phyloP scores from a whole-genome alignment of 192 early-diverging fungal genomes.

The Entophlyctis luteolus region DNA sequence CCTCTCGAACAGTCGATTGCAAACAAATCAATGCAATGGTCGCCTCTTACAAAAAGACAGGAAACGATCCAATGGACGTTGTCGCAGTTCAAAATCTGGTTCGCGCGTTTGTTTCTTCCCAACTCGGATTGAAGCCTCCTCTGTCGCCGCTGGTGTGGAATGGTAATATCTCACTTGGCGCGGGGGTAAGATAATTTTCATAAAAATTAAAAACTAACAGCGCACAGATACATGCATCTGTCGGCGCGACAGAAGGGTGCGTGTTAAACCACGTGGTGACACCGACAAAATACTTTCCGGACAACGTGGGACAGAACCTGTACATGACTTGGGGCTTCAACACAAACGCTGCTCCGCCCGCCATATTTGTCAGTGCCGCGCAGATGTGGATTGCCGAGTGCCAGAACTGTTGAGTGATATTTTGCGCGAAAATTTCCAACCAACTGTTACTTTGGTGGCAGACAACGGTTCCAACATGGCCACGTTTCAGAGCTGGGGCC shows the following conservation, averaged over 20 bases:
- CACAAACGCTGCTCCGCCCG: neutral
- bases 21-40: neutral
- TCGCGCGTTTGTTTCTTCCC: neutral
- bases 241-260: neutral
- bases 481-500: conserved; percentile 8
- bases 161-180: neutral
- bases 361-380: neutral
- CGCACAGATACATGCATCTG: neutral
- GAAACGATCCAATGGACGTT: neutral
- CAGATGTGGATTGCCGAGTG: neutral
- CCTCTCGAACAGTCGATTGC: neutral
- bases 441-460: neutral
- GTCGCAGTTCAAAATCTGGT: neutral
- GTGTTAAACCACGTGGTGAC: neutral
- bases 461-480: neutral
- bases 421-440: neutral
- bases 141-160: neutral
- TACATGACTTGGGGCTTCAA: neutral
- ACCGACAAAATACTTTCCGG: neutral
- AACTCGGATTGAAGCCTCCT: neutral
- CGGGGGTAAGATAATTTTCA: neutral
- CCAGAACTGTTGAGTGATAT: neutral
- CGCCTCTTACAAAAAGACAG: neutral
- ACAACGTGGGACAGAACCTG: conserved; percentile 12
- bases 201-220: neutral